Evolutionary conservation across 2,329 filamentous ascomycete genomes (phyloP).

Genomic region (Diaporthe sp.): DNA sequence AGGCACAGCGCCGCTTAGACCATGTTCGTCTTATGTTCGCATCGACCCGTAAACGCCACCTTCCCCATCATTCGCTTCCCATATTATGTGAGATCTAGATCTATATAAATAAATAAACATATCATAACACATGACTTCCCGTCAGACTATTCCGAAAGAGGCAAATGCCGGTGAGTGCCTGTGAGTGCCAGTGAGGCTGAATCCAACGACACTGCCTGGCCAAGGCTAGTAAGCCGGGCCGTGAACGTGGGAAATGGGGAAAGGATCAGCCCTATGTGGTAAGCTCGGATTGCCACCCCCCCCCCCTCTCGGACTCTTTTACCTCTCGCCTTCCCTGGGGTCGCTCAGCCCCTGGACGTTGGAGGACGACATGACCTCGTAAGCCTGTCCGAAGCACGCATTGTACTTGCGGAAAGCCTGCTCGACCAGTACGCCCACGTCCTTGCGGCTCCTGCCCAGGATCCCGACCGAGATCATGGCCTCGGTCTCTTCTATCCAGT

Average conservation of each 20-base stretch:
- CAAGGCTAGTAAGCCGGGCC: neutral
- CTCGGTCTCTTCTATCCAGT: slow-evolving; percentile 69
- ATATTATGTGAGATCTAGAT: slow-evolving; percentile 25
- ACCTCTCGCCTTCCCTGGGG: neutral
- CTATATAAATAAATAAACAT: slow-evolving; percentile 3
- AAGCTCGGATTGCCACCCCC: neutral
- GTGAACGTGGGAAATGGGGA: slow-evolving; percentile 3
- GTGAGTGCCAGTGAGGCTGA: slow-evolving; percentile 16
- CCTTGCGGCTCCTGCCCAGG: slow-evolving; percentile 56
- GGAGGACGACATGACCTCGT: slow-evolving; percentile 39
- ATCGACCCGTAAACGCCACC: neutral
- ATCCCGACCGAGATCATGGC: slow-evolving; percentile 58
- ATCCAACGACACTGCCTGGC: slow-evolving; percentile 20
- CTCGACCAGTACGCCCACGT: slow-evolving; percentile 60
- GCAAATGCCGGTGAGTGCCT: neutral
- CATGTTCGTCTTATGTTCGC: slow-evolving; percentile 9
- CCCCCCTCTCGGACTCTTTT: slow-evolving; percentile 1
- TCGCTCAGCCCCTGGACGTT: slow-evolving; percentile 16
- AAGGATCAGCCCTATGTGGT: slow-evolving; percentile 10
- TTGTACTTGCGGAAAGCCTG: slow-evolving; percentile 60
- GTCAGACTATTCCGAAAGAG: slow-evolving; percentile 7
- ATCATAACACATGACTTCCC: neutral
- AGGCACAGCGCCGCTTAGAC: slow-evolving; percentile 5
- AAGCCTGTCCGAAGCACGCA: slow-evolving; percentile 44
- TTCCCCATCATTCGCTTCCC: neutral